Base-by-base conservation (phyloP, 495 filamentous ascomycete genomes). In the Aspergillus diversus region DNA sequence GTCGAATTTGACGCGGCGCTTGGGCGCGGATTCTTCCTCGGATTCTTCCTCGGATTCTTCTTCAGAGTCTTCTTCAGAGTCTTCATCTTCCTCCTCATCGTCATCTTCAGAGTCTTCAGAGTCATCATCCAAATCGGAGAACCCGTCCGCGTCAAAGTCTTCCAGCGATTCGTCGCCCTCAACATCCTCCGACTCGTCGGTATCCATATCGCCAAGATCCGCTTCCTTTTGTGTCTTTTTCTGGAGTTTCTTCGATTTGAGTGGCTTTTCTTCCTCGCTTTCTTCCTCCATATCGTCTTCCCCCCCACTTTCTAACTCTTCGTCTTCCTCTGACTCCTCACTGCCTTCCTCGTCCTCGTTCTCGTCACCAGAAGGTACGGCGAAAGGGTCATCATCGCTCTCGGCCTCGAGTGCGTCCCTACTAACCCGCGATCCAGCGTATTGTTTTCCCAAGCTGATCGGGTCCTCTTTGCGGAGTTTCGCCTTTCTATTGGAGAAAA, bases 351-450 rank as follows among this genome's bases (percentile, higher is more conserved):
- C 74, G 1, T 80, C 78, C 0, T 77, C 75, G 0, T 76, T 77
- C 13, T 78, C 73, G 4, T 77, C 80, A 3, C 65, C 64, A 21
- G 66, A 68, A 49, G 48, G 76, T 59, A 51, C 78, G 68, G 46
- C 73, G 71, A 65, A 80, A 57, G 64, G 79, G 71, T 82, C 77
- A 27, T 86, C 81, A 15, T 80, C 77, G 42, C 77, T 80, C 1
- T 77, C 80, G 2, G 75, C 75, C 35, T 86, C 80, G 9, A 93
- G 80, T 0, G 83, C 87, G 32, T 89, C 82, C 55, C 96, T 83
- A 64, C 87, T 92, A n/a, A 99, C 84, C 52, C 83, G 84, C 5
- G 90, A 82, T 11, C 94, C 95, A 47, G 84, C 80, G 71, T 99
- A 99, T 70, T 92, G 86, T 42, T 92, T 90, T 7, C 94, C 95